Evolutionary conservation across 2,329 filamentous ascomycete species (phyloP).

Genomic region (Tympanopsis confertula): DNA sequence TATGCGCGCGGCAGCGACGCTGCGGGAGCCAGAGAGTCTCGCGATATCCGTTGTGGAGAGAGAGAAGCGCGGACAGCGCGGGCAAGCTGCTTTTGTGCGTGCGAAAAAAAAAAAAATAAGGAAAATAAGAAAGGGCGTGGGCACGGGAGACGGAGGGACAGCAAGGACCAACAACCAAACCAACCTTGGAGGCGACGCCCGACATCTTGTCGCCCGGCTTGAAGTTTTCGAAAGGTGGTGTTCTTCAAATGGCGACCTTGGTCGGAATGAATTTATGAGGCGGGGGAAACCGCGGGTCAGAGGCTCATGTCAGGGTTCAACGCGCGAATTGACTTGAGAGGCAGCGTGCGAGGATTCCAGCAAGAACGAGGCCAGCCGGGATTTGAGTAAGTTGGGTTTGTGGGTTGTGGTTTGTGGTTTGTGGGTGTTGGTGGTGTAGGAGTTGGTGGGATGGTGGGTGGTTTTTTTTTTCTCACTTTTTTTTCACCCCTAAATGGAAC

Average conservation of each 20-base stretch:
- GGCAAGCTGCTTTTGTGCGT: neutral
- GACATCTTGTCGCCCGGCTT: constrained; percentile 42
- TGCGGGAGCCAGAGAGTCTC: neutral
- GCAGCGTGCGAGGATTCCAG: no score
- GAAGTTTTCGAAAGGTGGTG: neutral
- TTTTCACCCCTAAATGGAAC: no score
- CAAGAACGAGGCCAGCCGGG: neutral
- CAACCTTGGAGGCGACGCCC: constrained; percentile 49
- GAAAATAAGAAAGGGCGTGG: constrained; percentile 1
- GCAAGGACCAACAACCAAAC: constrained; percentile 11
- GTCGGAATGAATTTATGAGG: neutral
- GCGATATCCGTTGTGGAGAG: neutral
- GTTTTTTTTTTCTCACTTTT: no score
- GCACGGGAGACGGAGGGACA: neutral
- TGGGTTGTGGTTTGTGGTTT: neutral
- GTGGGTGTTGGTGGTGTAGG: neutral
- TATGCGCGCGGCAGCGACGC: no score
- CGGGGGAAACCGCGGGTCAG: neutral
- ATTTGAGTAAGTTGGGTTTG: neutral
- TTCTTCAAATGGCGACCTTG: neutral
- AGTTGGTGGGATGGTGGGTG: neutral
- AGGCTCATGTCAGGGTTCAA: neutral
- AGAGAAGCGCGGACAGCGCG: constrained; percentile 1
- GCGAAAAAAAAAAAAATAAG: neutral
- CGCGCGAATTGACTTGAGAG: no score